Conservation (phyloP, 352 stramenopile genomes). For the Pythium brassicae region DNA sequence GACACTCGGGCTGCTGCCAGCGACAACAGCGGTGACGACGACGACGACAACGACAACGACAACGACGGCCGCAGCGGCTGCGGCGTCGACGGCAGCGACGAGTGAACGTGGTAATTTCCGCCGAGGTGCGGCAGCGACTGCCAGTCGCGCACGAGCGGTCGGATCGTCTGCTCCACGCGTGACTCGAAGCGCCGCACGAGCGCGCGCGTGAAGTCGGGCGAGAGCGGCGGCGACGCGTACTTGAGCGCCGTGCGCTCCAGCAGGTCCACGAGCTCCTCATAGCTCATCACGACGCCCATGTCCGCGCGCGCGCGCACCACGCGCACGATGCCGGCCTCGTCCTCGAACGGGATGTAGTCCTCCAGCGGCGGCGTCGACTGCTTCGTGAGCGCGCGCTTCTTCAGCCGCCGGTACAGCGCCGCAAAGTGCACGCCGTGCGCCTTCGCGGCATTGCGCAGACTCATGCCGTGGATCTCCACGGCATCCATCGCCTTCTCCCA, state of each 20-base stretch:
- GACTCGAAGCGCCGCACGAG: constrained; percentile 53
- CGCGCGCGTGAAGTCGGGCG: constrained; percentile 26
- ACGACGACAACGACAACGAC: too few species aligned
- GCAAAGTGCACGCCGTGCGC: constrained; percentile 61
- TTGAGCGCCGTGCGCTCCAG: constrained; percentile 60
- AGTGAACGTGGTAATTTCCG: constrained; percentile 30
- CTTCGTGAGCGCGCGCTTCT: constrained; percentile 55
- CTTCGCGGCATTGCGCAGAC: constrained; percentile 56
- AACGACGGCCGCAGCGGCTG: too few species aligned
- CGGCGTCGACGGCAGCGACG: too few species aligned
- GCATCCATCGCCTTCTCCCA: constrained; percentile 68
- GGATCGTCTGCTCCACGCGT: constrained; percentile 56
- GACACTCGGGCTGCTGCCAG: too few species aligned
- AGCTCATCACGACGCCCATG: constrained; percentile 66
- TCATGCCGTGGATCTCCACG: constrained; percentile 66
- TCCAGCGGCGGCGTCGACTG: constrained; percentile 32
- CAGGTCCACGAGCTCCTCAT: constrained; percentile 63
- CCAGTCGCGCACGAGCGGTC: constrained; percentile 63
- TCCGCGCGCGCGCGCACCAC: constrained; percentile 66
- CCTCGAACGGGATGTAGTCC: constrained; percentile 56
- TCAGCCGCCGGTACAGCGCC: constrained; percentile 57
- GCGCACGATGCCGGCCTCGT: constrained; percentile 62
- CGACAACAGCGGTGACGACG: too few species aligned
- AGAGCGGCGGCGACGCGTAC: constrained; percentile 35
- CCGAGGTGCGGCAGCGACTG: constrained; percentile 32